phyloP scores from a whole-genome alignment of 805 yeast genomes.

The Nakazawaea wickerhamii region DNA sequence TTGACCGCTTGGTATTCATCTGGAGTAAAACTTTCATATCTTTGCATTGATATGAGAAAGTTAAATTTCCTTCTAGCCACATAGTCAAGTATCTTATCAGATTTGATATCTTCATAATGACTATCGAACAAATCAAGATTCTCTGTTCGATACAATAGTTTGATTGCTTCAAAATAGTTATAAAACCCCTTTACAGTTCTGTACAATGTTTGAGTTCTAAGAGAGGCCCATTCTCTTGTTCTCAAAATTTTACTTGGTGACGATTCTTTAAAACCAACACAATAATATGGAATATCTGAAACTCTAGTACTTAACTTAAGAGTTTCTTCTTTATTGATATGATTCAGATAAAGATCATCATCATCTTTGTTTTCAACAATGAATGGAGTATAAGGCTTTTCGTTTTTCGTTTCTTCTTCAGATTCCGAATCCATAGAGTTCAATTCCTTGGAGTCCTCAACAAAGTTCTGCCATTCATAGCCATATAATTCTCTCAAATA shows the following conservation, averaged over 20 bases:
- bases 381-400: background rate
- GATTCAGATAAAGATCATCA: constrained; percentile 13
- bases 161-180: constrained; percentile 72
- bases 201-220: constrained; percentile 77
- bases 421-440: constrained; percentile 17
- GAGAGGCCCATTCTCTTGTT: constrained; percentile 84
- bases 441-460: constrained; percentile 55
- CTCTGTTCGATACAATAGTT: constrained; percentile 63
- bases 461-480: constrained; percentile 77
- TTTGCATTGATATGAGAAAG: constrained; percentile 83
- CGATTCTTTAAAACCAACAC: constrained; percentile 67
- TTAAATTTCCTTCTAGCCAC: constrained; percentile 79
- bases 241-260: constrained; percentile 58
- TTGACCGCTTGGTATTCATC: constrained; percentile 67
- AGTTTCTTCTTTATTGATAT: constrained; percentile 15
- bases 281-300: constrained; percentile 63
- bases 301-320: constrained; percentile 35
- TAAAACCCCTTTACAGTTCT: constrained; percentile 80
- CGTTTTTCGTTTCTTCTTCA: constrained; percentile 31
- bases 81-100: constrained; percentile 62
- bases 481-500: constrained; percentile 70
- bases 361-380: constrained; percentile 7
- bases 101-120: constrained; percentile 34
- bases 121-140: constrained; percentile 44
- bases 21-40: constrained; percentile 57